Evolutionary conservation across 805 yeast species (phyloP), one percentile per base, ranked within the genome.

Genomic region (Yamadazyma philogaea): DNA sequence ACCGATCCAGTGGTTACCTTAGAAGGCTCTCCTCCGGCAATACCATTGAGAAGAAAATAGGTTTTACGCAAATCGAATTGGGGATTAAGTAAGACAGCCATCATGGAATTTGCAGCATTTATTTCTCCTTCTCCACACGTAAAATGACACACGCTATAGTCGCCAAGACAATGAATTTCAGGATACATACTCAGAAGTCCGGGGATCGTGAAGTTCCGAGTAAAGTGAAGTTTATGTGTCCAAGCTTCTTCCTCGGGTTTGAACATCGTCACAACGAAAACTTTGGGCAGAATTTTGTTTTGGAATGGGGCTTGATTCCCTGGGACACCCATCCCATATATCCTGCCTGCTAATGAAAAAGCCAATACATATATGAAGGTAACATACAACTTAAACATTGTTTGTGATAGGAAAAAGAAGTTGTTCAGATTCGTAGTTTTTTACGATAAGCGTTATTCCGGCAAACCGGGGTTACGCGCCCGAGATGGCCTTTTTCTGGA

Each of bases 121-220:
- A 79, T 73, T 57, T 81, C 85, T 49, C 81, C 82, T 62, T 80
- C 86, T 41, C 87, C 87, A n/a, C 82, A 77, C 34, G 83, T 78
- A 42, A 80, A 55, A 54, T 78, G 80, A 67, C 85, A 81, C 21
- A 81, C 57, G 7, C 70, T 74, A 30, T 34, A 48, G 63, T 78
- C 68, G 27, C 64, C 52, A 44, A 72, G 73, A 61, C 86, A 81
- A 64, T 74, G 78, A 39, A 81, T 66, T 16, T 67, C 54, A 26
- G 84, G 83, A 66, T 71, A 80, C 26, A 72, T 48, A 21, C 84
- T 83, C 14, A 84, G 78, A 42, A 81, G 64, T 37, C 87, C 86
- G n/a, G 87, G 86, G 35, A 81, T 56, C 20, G 83, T 68, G 51
- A 81, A 66, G 60, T 79, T 79, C 59, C 77, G 63, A 16, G 63